Evolutionary conservation across 306 rosid genomes (phyloP).

Genomic region (Myrica gale): DNA sequence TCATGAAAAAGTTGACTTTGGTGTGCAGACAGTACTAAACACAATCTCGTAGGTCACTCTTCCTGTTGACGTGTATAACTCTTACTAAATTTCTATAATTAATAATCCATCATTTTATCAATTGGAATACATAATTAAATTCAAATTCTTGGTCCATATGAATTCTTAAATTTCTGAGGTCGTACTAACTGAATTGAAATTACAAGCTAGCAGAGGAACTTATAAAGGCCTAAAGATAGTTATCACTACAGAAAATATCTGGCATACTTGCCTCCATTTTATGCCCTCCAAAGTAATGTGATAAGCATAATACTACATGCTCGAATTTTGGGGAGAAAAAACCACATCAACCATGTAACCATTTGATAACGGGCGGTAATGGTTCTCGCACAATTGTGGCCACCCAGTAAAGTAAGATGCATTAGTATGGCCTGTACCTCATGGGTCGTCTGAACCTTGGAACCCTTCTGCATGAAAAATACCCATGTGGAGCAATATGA

Average conservation of each 20-base stretch:
- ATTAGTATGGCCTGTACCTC: constrained; percentile 83
- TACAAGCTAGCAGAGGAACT: constrained; percentile 26
- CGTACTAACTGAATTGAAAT: constrained; percentile 16
- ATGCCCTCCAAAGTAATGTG: constrained; percentile 19
- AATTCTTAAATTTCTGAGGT: constrained; percentile 6
- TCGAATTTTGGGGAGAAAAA: constrained; percentile 27
- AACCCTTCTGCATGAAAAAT: constrained; percentile 66
- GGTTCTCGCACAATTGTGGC: constrained; percentile 17
- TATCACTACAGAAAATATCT: constrained; percentile 13
- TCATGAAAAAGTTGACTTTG: too few relatives aligned
- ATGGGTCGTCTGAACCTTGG: constrained; percentile 94
- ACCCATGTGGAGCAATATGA: background rate
- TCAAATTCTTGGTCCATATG: background rate
- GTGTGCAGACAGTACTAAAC: too few relatives aligned
- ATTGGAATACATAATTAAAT: constrained; percentile 1
- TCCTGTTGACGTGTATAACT: background rate
- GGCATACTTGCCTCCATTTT: constrained; percentile 21
- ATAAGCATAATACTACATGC: constrained; percentile 24
- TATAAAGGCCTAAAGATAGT: background rate
- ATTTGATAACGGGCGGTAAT: constrained; percentile 29
- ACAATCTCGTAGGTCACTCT: background rate
- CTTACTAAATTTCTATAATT: background rate
- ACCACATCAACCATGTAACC: constrained; percentile 28
- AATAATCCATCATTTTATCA: background rate
- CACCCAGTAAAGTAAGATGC: constrained; percentile 38